Conservation (phyloP, 176 grass and related monocot species). For the Thinopyrum elongatum region DNA sequence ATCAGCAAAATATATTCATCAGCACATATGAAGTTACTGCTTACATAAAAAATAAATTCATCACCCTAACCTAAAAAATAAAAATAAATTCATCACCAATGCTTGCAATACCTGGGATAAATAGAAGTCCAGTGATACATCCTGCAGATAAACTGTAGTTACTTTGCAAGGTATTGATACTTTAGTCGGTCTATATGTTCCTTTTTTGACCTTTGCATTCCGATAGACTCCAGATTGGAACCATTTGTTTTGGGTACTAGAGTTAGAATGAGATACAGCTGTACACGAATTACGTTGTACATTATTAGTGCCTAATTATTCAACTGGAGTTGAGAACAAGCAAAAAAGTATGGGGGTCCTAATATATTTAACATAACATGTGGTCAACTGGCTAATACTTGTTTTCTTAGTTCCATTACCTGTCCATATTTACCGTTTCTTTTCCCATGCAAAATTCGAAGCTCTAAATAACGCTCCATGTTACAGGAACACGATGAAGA, state of each 20-base stretch:
- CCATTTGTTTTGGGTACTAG: constrained; percentile 6
- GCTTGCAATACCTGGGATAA: neutral
- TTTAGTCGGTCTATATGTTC: neutral
- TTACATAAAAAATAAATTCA: neutral
- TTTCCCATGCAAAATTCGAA: constrained; percentile 21
- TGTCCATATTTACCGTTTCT: constrained; percentile 21
- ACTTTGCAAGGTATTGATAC: neutral
- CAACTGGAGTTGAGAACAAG: neutral
- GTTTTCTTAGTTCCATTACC: constrained; percentile 29
- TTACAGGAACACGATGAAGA: constrained; percentile 77
- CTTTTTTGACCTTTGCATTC: constrained; percentile 12
- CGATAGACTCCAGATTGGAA: neutral
- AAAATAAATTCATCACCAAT: neutral
- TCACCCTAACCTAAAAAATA: neutral
- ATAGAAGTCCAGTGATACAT: constrained; percentile 5
- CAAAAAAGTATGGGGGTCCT: neutral
- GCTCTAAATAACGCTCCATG: constrained; percentile 24
- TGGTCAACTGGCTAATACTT: neutral
- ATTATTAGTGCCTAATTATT: constrained; percentile 14
- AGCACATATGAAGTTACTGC: neutral
- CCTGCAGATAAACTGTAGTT: constrained; percentile 1
- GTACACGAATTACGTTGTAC: constrained; percentile 1
- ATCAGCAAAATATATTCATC: neutral
- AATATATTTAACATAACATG: neutral
- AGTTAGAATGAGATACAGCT: neutral